Conservation (phyloP, 768 basidiomycete species). For the Holtermanniella nyarrowii region DNA sequence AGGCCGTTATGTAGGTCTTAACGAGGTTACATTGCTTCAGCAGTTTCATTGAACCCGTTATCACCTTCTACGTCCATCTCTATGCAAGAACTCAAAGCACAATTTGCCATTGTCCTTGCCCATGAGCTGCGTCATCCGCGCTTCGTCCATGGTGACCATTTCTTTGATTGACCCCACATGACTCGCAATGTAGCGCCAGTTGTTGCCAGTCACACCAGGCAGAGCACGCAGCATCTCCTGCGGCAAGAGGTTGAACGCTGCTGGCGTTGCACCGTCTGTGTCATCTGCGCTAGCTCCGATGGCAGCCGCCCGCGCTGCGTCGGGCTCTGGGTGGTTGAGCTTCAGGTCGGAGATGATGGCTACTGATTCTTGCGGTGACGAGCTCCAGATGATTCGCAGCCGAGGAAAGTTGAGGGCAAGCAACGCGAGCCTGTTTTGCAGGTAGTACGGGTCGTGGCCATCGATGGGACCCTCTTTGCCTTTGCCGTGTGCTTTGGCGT, state of each 20-base stretch:
- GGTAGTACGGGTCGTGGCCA: slow-evolving; percentile 45
- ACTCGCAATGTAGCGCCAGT: slow-evolving; percentile 71
- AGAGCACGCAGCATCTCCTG: slow-evolving; percentile 73
- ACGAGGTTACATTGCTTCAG: too few relatives aligned
- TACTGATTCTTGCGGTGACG: slow-evolving; percentile 81
- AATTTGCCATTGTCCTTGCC: slow-evolving; percentile 62
- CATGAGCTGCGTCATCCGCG: slow-evolving; percentile 48
- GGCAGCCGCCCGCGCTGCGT: slow-evolving; percentile 60
- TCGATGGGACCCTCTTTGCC: slow-evolving; percentile 44
- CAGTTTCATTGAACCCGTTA: too few relatives aligned
- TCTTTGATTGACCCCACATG: slow-evolving; percentile 67
- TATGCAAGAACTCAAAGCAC: slow-evolving; percentile 64
- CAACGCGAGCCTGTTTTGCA: slow-evolving; percentile 88
- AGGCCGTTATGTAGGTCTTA: too few relatives aligned
- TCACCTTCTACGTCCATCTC: slow-evolving; percentile 14
- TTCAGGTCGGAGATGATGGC: slow-evolving; percentile 93
- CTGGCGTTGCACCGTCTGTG: slow-evolving; percentile 7
- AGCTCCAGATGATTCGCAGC: slow-evolving; percentile 91
- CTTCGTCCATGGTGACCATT: slow-evolving; percentile 41
- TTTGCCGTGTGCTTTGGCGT: slow-evolving; percentile 24
- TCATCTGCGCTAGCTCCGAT: slow-evolving; percentile 68
- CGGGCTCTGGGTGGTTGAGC: slow-evolving; percentile 64
- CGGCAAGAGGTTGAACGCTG: slow-evolving; percentile 46
- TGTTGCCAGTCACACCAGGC: slow-evolving; percentile 77
- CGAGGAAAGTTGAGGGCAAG: slow-evolving; percentile 83